Base-by-base conservation (phyloP, 2,329 filamentous ascomycete species). In the Phialophora chinensis region DNA sequence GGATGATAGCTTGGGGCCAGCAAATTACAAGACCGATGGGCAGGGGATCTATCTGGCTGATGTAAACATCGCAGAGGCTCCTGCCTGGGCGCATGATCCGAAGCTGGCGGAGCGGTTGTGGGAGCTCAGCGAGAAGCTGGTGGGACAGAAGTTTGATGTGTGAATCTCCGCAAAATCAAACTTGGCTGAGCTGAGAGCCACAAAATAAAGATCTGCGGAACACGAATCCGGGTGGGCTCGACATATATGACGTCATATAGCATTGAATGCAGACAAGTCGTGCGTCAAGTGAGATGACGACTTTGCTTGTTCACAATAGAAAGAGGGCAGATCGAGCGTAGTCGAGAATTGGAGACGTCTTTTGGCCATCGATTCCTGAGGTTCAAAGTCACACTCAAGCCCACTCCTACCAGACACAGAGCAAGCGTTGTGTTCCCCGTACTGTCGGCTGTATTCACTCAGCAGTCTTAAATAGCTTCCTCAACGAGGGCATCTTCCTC, bases 91-190 rank as follows among this genome's bases (percentile, higher is more conserved):
- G 14, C 38, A 20, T n/a, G 42, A 63, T 52, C 23, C 44, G 29
- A 52, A 58, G 33, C 5, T 52, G 29, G 53, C 54, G 23, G 61
- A 57, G 14, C 35, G 27, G 25, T 14, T 63, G 31, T 63, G 61
- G 54, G 54, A 57, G n/a, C 12, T 56, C n/a, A 63, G 61, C 27
- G 61, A 63, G 42, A 58, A 52, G 29, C 29, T 58, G 52, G 61
- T 63, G 1, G 61, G 61, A 29, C 53, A 63, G 54, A 63, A 53
- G 65, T 47, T 66, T 55, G 38, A 67, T 14, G 1, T 27, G 10
- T 52, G 25, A 17, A 52, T 52, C 20, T 52, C 7, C 2, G 31
- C 25, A 25, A 14, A 10, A 14, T 42, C 38, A 7, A n/a, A 17
- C 38, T n/a, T 6, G 6, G 17, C 14, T 42, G 38, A 42, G 14